Evolutionary conservation across 805 yeast species (phyloP), one percentile per base, ranked within the genome.

Genomic region (Wickerhamomyces queroliae): DNA sequence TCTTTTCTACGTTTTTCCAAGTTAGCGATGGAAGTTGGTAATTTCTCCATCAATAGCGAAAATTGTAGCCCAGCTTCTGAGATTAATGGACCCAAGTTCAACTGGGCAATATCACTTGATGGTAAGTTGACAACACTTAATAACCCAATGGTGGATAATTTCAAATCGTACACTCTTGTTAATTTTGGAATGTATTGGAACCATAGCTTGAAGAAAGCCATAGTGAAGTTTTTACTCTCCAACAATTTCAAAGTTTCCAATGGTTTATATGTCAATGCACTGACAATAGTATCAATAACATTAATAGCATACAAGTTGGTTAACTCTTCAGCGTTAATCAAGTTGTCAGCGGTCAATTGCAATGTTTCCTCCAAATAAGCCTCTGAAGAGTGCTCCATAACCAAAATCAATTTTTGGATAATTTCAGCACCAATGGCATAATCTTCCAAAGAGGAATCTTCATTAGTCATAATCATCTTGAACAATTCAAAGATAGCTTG

Each of bases 111-210:
- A 11, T 62, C 63, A 2, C 58, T 56, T 3, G 52, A 35, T 5
- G 62, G 41, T 16, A 63, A 29, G 17, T 53, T 48, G 8, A 56
- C 45, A 12, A 86, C 42, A 10, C 77, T 67, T 42, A 90, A 59
- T 18, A 83, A 55, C 0, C 93, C 95, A 47, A 91, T 61, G 3
- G 77, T 65, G 1, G 86, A 77, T 32, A 91, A 61, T 60, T 89
- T 90, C 58, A 87, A 69, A 61, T 91, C 98, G 52, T 74, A 85
- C 2, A 87, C 95, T 43, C 95, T 67, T 18, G 71, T 70, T 49
- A 83, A 70, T 21, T 66, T 62, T 5, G 79, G 73, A 29, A 78
- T 63, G 9, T 69, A 50, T 17, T 70, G 66, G 52, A 83, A 71
- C 95, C 95, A 87, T 36, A 66, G 50, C 19, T 64, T 62, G 51